Percentiles rank a stretch among this genome's conserved stretches.
Evolutionary conservation across 2,329 filamentous ascomycete genomes (phyloP).

Genomic region (Sclerotinia glacialis): DNA sequence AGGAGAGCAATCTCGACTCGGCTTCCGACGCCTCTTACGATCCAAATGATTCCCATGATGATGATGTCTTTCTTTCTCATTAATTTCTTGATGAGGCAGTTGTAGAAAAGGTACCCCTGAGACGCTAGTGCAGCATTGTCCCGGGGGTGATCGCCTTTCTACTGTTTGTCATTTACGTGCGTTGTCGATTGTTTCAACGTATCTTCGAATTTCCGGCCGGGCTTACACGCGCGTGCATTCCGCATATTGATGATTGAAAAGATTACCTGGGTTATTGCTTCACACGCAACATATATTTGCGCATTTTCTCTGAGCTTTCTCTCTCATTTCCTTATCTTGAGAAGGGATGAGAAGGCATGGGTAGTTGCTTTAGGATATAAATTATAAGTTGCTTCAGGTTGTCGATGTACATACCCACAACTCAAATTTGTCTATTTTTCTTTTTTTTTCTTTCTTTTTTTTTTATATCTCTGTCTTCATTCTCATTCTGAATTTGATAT

Average conservation of each 20-base stretch:
- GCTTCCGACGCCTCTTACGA: conserved; percentile 30
- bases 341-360: conserved; percentile 11
- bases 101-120: conserved; percentile 27
- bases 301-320: conserved; percentile 11
- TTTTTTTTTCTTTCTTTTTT: not conserved
- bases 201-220: conserved; percentile 18
- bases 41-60: conserved; percentile 31
- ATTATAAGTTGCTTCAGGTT: conserved; percentile 8
- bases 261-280: conserved; percentile 16
- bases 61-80: conserved; percentile 19
- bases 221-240: conserved; percentile 12
- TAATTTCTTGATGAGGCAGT: conserved; percentile 23
- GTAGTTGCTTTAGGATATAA: conserved; percentile 8
- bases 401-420: not conserved
- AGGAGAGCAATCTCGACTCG: conserved; percentile 26
- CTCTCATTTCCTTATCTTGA: not conserved
- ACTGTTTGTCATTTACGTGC: conserved; percentile 18
- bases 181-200: conserved; percentile 17
- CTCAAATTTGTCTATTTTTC: not conserved
- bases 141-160: conserved; percentile 22
- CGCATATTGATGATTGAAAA: conserved; percentile 18
- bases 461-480: not conserved
- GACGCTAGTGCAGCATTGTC: conserved; percentile 41
- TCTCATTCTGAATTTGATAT: not conserved
- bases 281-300: conserved; percentile 14